Percentiles rank a stretch among this genome's conserved stretches.
phyloP scores from a whole-genome alignment of 768 basidiomycete species.

The Antrodiella citrinella region DNA sequence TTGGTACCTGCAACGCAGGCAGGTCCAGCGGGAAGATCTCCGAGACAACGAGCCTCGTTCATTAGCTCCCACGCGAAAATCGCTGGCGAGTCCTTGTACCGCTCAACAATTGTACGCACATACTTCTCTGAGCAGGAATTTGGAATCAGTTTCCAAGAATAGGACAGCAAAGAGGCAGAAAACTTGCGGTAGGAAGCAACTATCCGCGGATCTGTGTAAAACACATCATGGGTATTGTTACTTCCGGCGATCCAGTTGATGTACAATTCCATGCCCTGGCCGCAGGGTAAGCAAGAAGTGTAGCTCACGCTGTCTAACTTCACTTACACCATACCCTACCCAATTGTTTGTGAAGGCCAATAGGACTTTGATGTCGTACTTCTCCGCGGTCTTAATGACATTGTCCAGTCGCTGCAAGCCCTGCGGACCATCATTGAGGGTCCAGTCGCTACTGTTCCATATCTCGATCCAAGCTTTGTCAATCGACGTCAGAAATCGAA shows the following conservation, averaged over 20 bases:
- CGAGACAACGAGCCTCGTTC: conserved; percentile 49
- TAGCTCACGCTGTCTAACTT: neutral
- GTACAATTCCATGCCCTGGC: conserved; percentile 28
- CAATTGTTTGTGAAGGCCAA: conserved; percentile 52
- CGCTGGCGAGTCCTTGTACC: conserved; percentile 22
- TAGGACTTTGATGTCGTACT: conserved; percentile 43
- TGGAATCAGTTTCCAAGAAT: neutral
- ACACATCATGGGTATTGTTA: conserved; percentile 21
- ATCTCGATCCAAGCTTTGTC: conserved; percentile 21
- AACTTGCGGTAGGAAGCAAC: conserved; percentile 22
- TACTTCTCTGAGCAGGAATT: conserved; percentile 25
- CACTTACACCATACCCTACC: conserved; percentile 47
- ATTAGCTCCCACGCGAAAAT: conserved; percentile 33
- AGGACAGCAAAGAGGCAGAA: neutral
- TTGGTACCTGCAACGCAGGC: conserved; percentile 39
- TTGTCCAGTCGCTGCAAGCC: conserved; percentile 46
- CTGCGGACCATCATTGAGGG: conserved; percentile 43
- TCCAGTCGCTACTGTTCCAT: conserved; percentile 44
- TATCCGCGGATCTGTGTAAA: conserved; percentile 23
- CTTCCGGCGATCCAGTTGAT: conserved; percentile 21
- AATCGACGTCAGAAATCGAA: neutral
- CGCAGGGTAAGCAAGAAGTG: neutral
- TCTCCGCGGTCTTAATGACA: conserved; percentile 39
- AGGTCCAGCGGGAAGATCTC: conserved; percentile 43
- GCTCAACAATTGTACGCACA: conserved; percentile 21